phyloP scores from a whole-genome alignment of 2,329 filamentous ascomycete species.

The Penicillium crustosum region DNA sequence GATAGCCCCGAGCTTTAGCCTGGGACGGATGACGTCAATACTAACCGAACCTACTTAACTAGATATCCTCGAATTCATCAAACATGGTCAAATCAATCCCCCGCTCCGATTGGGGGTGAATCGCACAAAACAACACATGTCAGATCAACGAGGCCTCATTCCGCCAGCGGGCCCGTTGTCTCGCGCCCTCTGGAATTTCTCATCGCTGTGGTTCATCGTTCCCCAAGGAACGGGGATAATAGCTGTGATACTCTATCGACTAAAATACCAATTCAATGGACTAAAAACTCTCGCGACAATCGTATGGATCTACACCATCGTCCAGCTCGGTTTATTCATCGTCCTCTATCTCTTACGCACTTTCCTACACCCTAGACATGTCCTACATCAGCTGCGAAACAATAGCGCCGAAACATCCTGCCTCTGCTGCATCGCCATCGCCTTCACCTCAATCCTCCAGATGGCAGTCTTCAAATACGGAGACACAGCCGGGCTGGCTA shows the following conservation, averaged over 20 bases:
- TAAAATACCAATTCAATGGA: conserved; percentile 45
- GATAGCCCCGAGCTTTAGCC: background rate
- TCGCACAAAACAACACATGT: background rate
- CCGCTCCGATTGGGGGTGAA: background rate
- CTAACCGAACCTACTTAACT: background rate
- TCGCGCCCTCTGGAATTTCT: conserved; percentile 35
- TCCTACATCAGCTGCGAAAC: conserved; percentile 30
- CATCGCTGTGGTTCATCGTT: conserved; percentile 41
- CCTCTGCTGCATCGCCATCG: conserved; percentile 41
- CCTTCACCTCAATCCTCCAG: conserved; percentile 36
- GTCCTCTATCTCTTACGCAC: conserved; percentile 36
- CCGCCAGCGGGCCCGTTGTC: conserved; percentile 11
- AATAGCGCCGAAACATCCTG: conserved; percentile 40
- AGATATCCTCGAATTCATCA: background rate
- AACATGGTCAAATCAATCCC: background rate
- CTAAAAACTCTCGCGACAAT: conserved; percentile 39
- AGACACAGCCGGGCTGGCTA: conserved; percentile 27
- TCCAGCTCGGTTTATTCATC: conserved; percentile 31
- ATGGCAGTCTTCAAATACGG: conserved; percentile 52
- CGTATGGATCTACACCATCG: conserved; percentile 42
- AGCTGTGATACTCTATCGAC: conserved; percentile 37
- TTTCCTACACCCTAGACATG: conserved; percentile 33
- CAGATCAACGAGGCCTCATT: background rate
- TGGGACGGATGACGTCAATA: conserved; percentile 1
- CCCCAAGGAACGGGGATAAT: conserved; percentile 43